A percentile compares a stretch with the other conserved stretches of the same genome.
Conservation (phyloP, 345 rosid genomes). For the Gossypium longicalyx region DNA sequence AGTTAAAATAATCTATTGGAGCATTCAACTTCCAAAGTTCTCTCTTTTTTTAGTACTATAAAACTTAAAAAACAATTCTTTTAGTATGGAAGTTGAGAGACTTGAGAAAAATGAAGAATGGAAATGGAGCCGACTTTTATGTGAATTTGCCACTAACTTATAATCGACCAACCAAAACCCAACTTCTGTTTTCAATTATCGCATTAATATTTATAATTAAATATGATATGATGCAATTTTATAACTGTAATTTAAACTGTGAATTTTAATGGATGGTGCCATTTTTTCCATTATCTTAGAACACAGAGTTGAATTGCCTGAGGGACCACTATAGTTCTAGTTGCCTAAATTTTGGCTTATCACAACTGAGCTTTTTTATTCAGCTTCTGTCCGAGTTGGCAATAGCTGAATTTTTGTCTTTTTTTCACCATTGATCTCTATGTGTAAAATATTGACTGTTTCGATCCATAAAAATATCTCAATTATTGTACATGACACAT, state of each 20-base stretch:
- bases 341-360: neutral
- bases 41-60: neutral
- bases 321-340: neutral
- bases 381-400: neutral
- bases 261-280: neutral
- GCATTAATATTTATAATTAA: too few species aligned
- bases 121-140: neutral
- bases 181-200: neutral
- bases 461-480: too few species aligned
- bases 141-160: constrained; percentile 1
- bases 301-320: too few species aligned
- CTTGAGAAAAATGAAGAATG: neutral
- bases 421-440: too few species aligned
- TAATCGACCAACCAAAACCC: constrained; percentile 1
- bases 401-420: neutral
- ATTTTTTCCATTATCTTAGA: neutral
- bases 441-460: too few species aligned
- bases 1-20: neutral
- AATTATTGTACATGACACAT: too few species aligned
- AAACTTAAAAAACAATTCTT: neutral
- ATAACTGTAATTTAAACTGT: neutral
- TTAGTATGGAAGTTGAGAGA: neutral
- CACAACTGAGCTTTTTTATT: neutral
- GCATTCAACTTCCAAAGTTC: neutral
- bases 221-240: too few species aligned